Percentiles rank a stretch among this genome's conserved stretches.
Conservation (phyloP, 1,284 basidiomycete genomes). For the Violaceomyces palustris region DNA sequence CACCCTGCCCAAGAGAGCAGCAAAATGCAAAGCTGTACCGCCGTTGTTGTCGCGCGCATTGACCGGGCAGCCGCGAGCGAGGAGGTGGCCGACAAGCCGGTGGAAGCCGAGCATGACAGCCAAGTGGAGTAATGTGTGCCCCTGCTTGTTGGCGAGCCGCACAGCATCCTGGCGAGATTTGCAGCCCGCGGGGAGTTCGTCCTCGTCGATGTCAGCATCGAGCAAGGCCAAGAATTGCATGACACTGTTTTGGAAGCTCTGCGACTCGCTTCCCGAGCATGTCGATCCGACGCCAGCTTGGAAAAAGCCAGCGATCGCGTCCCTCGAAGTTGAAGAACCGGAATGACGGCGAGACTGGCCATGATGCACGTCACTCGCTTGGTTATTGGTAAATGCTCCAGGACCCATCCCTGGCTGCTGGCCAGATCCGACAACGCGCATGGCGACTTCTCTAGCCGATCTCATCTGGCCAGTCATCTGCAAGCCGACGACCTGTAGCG, state of each 20-base stretch:
- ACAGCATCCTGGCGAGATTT: constrained; percentile 51
- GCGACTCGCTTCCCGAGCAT: constrained; percentile 55
- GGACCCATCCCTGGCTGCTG: constrained; percentile 18
- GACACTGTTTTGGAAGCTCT: constrained; percentile 67
- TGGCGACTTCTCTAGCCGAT: constrained; percentile 81
- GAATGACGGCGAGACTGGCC: constrained; percentile 3
- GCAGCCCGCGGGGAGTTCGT: background rate
- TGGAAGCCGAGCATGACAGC: constrained; percentile 76
- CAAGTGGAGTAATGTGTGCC: constrained; percentile 67
- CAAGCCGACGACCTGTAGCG: constrained; percentile 85
- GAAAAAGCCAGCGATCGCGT: constrained; percentile 29
- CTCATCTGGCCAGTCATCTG: constrained; percentile 95
- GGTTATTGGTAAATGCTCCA: constrained; percentile 1
- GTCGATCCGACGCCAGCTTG: constrained; percentile 6
- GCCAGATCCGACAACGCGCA: constrained; percentile 53
- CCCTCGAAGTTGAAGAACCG: constrained; percentile 13
- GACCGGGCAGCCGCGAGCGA: constrained; percentile 69
- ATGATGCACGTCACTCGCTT: background rate
- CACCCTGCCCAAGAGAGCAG: constrained; percentile 65
- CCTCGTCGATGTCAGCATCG: constrained; percentile 53
- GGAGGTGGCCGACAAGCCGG: constrained; percentile 67
- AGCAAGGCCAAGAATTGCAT: constrained; percentile 72
- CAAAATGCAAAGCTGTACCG: constrained; percentile 82
- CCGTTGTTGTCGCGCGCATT: constrained; percentile 85
- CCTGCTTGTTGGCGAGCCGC: constrained; percentile 50